These are phyloP conservation scores for Amniculicola lignicola DNA, from an alignment of 495 filamentous ascomycete species.

Conservation along the genomic window DNA sequence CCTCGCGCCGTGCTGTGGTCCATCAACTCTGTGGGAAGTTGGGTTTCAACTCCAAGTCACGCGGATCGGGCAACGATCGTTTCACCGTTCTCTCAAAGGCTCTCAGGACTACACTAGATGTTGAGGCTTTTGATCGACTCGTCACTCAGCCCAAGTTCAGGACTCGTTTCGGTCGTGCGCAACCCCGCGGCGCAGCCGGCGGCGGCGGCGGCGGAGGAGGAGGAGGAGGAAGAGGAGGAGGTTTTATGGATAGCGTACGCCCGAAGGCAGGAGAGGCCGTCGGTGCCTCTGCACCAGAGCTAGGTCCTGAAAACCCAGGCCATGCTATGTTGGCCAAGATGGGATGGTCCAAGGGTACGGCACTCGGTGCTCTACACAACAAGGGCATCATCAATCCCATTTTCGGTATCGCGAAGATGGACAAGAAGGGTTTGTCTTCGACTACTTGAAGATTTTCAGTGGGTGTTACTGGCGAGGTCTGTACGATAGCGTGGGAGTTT, in stretches of 20 bases:
- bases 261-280: constrained; percentile 89
- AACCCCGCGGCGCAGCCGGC: constrained; percentile 7
- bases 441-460: too few species aligned
- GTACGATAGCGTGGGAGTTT: too few species aligned
- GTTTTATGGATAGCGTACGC: constrained; percentile 33
- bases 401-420: constrained; percentile 80
- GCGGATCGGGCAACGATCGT: constrained; percentile 67
- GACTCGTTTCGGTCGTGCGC: constrained; percentile 44
- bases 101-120: constrained; percentile 55
- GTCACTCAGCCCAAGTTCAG: constrained; percentile 40
- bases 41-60: constrained; percentile 77
- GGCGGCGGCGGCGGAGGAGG: background rate
- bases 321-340: constrained; percentile 93
- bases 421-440: constrained; percentile 78
- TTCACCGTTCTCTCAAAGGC: constrained; percentile 79
- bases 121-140: constrained; percentile 33
- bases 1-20: constrained; percentile 66
- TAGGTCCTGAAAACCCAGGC: constrained; percentile 79
- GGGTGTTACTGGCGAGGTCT: too few species aligned
- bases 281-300: constrained; percentile 76
- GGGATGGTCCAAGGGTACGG: constrained; percentile 90
- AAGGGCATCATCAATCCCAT: constrained; percentile 87
- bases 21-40: constrained; percentile 71
- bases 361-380: constrained; percentile 76
- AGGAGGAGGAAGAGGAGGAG: background rate